Evolutionary conservation across 306 rosid species (phyloP).

Genomic region (Rosa multiflora): DNA sequence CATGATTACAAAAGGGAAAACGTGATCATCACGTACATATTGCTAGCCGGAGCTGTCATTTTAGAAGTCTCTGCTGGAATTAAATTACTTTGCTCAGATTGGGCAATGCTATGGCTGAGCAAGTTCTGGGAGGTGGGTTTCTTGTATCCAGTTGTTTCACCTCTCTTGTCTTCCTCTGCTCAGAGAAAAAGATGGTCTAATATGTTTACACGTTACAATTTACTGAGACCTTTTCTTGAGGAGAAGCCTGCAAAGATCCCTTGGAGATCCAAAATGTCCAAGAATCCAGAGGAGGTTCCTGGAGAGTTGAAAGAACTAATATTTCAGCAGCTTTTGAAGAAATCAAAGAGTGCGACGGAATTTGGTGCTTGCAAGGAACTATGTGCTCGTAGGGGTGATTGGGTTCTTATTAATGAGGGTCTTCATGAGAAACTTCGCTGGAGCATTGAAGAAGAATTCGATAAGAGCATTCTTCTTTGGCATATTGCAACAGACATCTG

Average conservation of each 20-base stretch:
- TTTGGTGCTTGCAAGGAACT: neutral
- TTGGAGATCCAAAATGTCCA: no score
- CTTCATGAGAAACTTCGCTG: neutral
- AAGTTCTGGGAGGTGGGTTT: neutral
- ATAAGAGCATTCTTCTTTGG: constrained; percentile 32
- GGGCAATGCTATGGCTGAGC: constrained; percentile 31
- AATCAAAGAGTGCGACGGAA: neutral
- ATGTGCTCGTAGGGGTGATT: neutral
- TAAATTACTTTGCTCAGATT: neutral
- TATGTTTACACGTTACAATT: constrained; percentile 28
- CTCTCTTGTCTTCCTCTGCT: no score
- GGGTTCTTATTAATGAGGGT: neutral
- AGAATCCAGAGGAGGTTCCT: neutral
- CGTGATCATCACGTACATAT: constrained; percentile 14
- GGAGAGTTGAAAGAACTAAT: constrained; percentile 19
- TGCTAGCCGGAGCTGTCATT: constrained; percentile 34
- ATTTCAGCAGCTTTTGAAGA: constrained; percentile 7
- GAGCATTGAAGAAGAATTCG: constrained; percentile 17
- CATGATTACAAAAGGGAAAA: neutral
- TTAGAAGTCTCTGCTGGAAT: constrained; percentile 35
- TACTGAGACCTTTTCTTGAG: constrained; percentile 15
- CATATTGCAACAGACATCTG: constrained; percentile 23
- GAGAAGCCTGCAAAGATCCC: neutral
- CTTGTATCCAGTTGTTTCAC: no score
- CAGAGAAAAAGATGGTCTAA: constrained; percentile 25